These are phyloP conservation scores for Angophora floribunda DNA, from an alignment of 345 rosid species.

Conservation along the genomic window DNA sequence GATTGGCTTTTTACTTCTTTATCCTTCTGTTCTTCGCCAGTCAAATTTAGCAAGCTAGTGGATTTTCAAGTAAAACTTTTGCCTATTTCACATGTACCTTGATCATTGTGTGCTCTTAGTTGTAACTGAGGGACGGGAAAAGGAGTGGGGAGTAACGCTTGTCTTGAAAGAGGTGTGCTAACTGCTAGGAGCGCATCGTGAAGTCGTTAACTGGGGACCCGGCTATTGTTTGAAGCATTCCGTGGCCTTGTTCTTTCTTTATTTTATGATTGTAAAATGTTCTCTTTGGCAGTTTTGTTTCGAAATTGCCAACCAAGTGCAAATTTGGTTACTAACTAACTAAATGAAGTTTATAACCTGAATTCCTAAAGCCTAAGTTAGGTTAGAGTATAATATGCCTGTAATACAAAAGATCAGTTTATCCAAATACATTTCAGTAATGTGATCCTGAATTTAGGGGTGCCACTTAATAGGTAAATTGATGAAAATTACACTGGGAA, in stretches of 20 bases:
- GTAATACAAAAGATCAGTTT: neutral
- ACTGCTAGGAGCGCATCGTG: neutral
- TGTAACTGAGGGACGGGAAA: neutral
- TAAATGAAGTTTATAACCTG: neutral
- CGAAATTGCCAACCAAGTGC: neutral
- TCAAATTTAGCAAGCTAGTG: neutral
- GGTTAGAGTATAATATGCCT: neutral
- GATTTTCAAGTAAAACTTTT: neutral
- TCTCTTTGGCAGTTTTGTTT: neutral
- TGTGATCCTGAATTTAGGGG: neutral
- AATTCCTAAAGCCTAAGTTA: neutral
- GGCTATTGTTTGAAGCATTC: neutral
- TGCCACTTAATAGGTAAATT: neutral
- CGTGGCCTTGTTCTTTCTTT: neutral
- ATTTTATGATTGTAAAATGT: neutral
- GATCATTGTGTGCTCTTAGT: neutral
- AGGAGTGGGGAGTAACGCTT: neutral
- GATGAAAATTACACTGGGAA: neutral
- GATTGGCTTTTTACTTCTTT: neutral
- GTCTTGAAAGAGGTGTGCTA: neutral
- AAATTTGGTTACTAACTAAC: neutral
- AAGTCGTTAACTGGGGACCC: neutral
- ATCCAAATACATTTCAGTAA: neutral
- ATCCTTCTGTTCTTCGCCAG: neutral
- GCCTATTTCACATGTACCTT: neutral